Conservation (phyloP, 208 protist species). For the Leishmania tropica region DNA sequence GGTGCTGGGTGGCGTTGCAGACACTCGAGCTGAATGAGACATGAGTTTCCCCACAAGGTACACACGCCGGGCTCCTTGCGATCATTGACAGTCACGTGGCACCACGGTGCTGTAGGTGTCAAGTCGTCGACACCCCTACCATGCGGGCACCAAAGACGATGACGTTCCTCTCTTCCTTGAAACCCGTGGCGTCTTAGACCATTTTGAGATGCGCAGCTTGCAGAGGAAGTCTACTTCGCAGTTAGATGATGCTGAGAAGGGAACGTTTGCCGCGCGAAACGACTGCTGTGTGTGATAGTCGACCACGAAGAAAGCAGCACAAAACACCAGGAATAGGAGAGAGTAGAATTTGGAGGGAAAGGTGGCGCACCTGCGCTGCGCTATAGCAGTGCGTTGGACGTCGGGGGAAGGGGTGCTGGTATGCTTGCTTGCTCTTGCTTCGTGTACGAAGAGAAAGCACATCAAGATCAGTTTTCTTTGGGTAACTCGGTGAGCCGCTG, state of each 20-base stretch:
- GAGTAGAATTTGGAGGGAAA: neutral
- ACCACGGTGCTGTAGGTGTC: slow-evolving; percentile 25
- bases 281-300: neutral
- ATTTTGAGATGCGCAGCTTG: neutral
- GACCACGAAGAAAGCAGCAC: neutral
- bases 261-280: neutral
- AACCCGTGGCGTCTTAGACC: neutral
- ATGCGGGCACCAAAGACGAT: slow-evolving; percentile 31
- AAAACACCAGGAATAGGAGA: neutral
- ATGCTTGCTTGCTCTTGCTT: no score
- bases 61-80: slow-evolving; percentile 20
- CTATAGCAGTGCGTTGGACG: neutral
- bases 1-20: slow-evolving; percentile 15
- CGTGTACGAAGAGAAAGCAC: neutral
- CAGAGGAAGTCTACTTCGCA: neutral
- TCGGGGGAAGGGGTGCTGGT: neutral
- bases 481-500: neutral
- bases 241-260: neutral
- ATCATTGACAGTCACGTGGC: slow-evolving; percentile 27
- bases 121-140: slow-evolving; percentile 26
- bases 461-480: neutral
- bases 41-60: slow-evolving; percentile 33
- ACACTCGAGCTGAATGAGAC: slow-evolving; percentile 27
- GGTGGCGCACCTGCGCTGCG: no score
- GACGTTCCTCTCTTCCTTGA: slow-evolving; percentile 9